Conservation (phyloP, 371 early-diverging fungal species). For the Thermomucor indicae-seudaticae region DNA sequence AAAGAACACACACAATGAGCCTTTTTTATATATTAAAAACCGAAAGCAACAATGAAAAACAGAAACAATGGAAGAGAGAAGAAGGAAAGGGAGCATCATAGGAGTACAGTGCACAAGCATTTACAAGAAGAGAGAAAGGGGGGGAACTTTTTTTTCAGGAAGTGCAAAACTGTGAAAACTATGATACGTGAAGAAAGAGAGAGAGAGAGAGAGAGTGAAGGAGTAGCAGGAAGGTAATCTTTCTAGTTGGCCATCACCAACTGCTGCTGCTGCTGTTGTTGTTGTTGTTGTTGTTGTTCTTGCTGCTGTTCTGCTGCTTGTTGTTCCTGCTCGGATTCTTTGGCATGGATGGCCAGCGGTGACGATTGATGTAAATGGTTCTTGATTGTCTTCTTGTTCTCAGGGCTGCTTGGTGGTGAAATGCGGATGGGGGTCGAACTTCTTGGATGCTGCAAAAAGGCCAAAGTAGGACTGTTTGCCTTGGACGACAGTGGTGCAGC, state of each 20-base stretch:
- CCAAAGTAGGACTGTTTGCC: slow-evolving; percentile 12
- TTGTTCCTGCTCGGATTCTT: slow-evolving; percentile 4
- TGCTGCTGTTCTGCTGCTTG: slow-evolving; percentile 14
- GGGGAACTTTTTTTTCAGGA: too few relatives aligned
- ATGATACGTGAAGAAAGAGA: not conserved
- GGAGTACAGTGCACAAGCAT: too few relatives aligned
- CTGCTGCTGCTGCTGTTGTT: slow-evolving; percentile 19
- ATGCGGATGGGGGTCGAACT: slow-evolving; percentile 47
- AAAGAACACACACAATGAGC: too few relatives aligned
- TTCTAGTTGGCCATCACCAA: slow-evolving; percentile 14
- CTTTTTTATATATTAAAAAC: too few relatives aligned
- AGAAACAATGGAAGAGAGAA: too few relatives aligned
- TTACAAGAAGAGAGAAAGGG: too few relatives aligned
- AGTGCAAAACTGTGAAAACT: not conserved
- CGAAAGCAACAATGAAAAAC: too few relatives aligned
- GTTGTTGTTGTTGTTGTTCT: slow-evolving; percentile 15
- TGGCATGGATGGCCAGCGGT: slow-evolving; percentile 15
- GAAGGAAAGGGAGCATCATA: too few relatives aligned
- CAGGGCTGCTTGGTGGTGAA: slow-evolving; percentile 51
- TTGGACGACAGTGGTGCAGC: too few relatives aligned
- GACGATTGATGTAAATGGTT: slow-evolving; percentile 18
- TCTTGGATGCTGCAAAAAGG: slow-evolving; percentile 19
- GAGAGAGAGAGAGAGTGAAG: not conserved
- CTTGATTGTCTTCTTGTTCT: slow-evolving; percentile 19
- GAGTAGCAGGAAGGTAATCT: not conserved